Conservation (phyloP, 805 yeast species). For the Candida khao-thaluensis region DNA sequence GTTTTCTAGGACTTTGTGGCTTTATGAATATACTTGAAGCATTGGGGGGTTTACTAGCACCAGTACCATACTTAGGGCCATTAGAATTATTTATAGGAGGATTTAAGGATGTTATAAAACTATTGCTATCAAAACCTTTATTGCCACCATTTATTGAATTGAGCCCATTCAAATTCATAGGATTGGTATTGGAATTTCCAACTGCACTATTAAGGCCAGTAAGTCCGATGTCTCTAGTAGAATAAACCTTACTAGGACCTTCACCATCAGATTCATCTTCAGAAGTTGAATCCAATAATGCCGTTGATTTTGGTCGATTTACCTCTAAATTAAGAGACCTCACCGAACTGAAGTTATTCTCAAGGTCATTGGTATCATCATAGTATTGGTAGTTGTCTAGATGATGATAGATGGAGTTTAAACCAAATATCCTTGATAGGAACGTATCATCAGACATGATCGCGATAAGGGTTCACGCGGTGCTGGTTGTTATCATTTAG, state of each 20-base stretch:
- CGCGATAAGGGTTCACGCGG: constrained; percentile 2
- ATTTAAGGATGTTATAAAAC: too few species aligned
- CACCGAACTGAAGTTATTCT: constrained; percentile 15
- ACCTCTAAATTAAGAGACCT: constrained; percentile 3
- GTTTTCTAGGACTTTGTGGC: constrained; percentile 10
- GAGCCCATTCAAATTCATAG: background rate
- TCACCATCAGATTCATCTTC: constrained; percentile 5
- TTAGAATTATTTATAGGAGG: background rate
- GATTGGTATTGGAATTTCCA: background rate
- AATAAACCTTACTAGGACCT: constrained; percentile 10
- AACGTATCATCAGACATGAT: constrained; percentile 45
- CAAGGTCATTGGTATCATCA: constrained; percentile 30
- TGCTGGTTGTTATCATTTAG: too few species aligned
- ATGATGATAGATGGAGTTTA: constrained; percentile 43
- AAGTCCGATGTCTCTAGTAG: constrained; percentile 12
- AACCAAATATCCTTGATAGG: constrained; percentile 63
- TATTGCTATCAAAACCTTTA: background rate
- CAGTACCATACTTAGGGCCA: constrained; percentile 1
- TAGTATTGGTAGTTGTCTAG: constrained; percentile 40
- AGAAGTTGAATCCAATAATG: constrained; percentile 8
- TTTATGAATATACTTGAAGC: constrained; percentile 5
- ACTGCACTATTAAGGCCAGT: constrained; percentile 12
- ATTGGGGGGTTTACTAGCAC: constrained; percentile 9
- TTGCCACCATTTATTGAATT: too few species aligned
- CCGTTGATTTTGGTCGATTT: background rate